Evolutionary conservation across 768 basidiomycete species (phyloP).

Genomic region (Leccinum subtestaceum): DNA sequence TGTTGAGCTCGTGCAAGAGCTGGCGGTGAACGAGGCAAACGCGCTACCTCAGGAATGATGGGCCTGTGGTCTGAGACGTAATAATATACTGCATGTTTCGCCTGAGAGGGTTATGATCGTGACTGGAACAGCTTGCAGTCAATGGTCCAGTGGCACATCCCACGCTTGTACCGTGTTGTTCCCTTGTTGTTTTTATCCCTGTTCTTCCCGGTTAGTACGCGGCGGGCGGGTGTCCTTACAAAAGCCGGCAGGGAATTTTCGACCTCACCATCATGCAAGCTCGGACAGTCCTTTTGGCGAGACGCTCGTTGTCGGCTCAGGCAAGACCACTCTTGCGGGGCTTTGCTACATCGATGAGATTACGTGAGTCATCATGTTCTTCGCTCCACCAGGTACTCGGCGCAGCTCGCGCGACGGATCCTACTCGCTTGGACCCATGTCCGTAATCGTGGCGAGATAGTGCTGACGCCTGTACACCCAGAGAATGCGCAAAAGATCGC

Average conservation of each 20-base stretch:
- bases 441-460: not conserved
- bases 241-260: conserved; percentile 12
- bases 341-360: conserved; percentile 28
- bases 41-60: too few species aligned
- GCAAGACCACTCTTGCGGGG: conserved; percentile 22
- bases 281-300: conserved; percentile 22
- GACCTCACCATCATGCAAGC: conserved; percentile 14
- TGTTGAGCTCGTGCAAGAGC: conserved; percentile 41
- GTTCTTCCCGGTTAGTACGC: conserved; percentile 20
- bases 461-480: conserved; percentile 10
- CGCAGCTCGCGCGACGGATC: not conserved
- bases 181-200: conserved; percentile 4
- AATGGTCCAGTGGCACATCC: conserved; percentile 5
- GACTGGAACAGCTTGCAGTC: not conserved
- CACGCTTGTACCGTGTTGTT: conserved; percentile 26
- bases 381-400: conserved; percentile 2
- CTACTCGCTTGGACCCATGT: not conserved
- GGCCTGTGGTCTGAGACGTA: not conserved
- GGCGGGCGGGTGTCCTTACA: conserved; percentile 23
- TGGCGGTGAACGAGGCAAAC: conserved; percentile 8
- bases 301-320: conserved; percentile 27
- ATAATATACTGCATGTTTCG: not conserved
- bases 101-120: too few species aligned
- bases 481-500: conserved; percentile 55
- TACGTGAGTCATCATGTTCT: conserved; percentile 25